These are phyloP conservation scores for Pestalotiopsis sp. DNA, from an alignment of 2,329 filamentous ascomycete genomes.

Conservation along the genomic window DNA sequence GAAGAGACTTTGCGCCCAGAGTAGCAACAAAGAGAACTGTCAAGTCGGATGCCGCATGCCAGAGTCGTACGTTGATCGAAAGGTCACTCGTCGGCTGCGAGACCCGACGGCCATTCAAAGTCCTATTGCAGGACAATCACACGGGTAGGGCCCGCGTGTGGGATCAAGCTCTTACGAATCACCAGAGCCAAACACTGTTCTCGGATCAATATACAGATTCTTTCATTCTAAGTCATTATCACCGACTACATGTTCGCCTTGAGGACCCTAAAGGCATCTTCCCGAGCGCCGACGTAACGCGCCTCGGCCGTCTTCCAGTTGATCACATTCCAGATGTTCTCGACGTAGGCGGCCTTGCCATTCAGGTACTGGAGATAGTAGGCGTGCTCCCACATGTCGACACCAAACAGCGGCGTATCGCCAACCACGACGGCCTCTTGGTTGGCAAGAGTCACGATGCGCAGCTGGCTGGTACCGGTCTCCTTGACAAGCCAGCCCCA, in stretches of 20 bases:
- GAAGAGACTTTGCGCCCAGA: neutral
- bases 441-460: conserved; percentile 82
- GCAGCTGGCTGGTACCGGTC: conserved; percentile 59
- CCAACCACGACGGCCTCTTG: conserved; percentile 73
- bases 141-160: too few relatives aligned
- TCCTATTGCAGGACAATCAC: neutral
- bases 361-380: conserved; percentile 87
- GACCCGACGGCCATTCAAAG: neutral
- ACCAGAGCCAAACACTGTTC: neutral
- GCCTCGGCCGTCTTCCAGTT: conserved; percentile 75
- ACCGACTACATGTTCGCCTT: conserved; percentile 28
- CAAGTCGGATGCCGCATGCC: neutral
- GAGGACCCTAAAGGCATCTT: conserved; percentile 32
- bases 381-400: conserved; percentile 95
- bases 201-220: neutral
- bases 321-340: conserved; percentile 78
- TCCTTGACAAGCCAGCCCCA: conserved; percentile 87
- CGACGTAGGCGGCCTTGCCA: conserved; percentile 73
- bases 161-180: too few relatives aligned
- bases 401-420: conserved; percentile 71
- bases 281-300: conserved; percentile 48
- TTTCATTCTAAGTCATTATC: neutral
- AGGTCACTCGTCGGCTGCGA: neutral
- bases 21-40: neutral
- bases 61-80: neutral